These are phyloP conservation scores for Calonectria honghensis DNA, from an alignment of 2,329 filamentous ascomycete genomes.

Conservation along the genomic window DNA sequence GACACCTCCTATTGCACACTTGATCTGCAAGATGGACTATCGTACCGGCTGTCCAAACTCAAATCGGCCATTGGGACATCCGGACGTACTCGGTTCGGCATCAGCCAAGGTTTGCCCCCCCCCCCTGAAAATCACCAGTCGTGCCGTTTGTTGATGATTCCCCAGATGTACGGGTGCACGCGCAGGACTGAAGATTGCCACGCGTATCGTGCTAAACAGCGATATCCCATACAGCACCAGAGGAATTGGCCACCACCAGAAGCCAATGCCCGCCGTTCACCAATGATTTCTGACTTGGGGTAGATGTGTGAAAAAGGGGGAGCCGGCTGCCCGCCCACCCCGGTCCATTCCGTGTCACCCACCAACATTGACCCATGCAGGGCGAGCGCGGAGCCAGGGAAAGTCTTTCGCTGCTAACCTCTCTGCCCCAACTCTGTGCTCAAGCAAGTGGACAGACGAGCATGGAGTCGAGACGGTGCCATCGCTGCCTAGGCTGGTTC, in stretches of 20 bases:
- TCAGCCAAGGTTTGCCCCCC: background rate
- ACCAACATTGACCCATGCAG: constrained; percentile 43
- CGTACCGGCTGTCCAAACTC: constrained; percentile 27
- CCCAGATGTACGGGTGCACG: background rate
- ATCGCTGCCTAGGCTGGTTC: constrained; percentile 50
- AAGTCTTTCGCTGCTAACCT: constrained; percentile 27
- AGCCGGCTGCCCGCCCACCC: constrained; percentile 36
- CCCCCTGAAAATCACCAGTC: constrained; percentile 31
- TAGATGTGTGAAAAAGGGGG: constrained; percentile 43
- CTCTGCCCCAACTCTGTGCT: constrained; percentile 30
- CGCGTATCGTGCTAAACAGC: background rate
- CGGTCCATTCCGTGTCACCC: constrained; percentile 49
- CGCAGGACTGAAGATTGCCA: constrained; percentile 19
- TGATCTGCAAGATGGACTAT: constrained; percentile 48
- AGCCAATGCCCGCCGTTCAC: constrained; percentile 12
- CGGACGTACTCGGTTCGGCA: constrained; percentile 14
- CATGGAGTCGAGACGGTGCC: constrained; percentile 42
- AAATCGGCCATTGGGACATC: constrained; percentile 9
- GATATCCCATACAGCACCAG: background rate
- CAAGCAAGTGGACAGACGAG: constrained; percentile 28
- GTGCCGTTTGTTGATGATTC: constrained; percentile 22
- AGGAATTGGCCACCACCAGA: background rate
- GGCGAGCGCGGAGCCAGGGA: constrained; percentile 42
- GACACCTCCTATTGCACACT: constrained; percentile 37
- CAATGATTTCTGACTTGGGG: constrained; percentile 31